phyloP scores from a whole-genome alignment of 371 early-diverging fungal species.

The Haplosporangium sp. region DNA sequence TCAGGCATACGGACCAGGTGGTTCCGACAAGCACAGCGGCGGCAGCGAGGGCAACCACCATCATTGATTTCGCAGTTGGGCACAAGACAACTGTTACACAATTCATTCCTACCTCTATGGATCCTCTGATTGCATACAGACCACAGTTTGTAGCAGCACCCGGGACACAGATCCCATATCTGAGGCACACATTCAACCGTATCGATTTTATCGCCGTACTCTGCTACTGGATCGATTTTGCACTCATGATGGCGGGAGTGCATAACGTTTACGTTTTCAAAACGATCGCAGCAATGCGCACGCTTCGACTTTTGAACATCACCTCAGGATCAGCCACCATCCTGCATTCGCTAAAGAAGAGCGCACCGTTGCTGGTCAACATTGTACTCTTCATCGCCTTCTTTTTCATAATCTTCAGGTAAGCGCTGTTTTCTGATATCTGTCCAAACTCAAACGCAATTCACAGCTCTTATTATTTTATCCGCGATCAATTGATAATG shows the following conservation, averaged over 20 bases:
- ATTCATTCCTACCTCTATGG: constrained; percentile 33
- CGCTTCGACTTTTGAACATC: constrained; percentile 68
- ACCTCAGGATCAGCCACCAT: constrained; percentile 72
- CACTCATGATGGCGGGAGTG: constrained; percentile 55
- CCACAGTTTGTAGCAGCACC: constrained; percentile 32
- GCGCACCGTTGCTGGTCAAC: constrained; percentile 69
- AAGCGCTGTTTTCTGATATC: constrained; percentile 18
- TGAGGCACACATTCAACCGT: constrained; percentile 77
- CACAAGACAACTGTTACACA: constrained; percentile 35
- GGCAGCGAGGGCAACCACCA: constrained; percentile 29
- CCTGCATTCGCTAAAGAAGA: constrained; percentile 70
- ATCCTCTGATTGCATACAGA: constrained; percentile 38
- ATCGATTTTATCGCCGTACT: constrained; percentile 71
- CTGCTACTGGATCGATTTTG: constrained; percentile 70
- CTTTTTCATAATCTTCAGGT: constrained; percentile 74
- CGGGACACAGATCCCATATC: constrained; percentile 59
- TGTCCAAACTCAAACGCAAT: neutral
- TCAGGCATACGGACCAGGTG: constrained; percentile 3
- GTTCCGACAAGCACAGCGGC: constrained; percentile 7
- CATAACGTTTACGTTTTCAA: constrained; percentile 66
- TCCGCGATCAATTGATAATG: neutral
- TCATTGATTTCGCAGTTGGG: constrained; percentile 46
- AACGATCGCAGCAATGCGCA: constrained; percentile 65
- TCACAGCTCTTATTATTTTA: neutral
- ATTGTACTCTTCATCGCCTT: constrained; percentile 70